These are phyloP conservation scores for Viridothelium virens DNA, from an alignment of 495 filamentous ascomycete genomes.

Conservation along the genomic window DNA sequence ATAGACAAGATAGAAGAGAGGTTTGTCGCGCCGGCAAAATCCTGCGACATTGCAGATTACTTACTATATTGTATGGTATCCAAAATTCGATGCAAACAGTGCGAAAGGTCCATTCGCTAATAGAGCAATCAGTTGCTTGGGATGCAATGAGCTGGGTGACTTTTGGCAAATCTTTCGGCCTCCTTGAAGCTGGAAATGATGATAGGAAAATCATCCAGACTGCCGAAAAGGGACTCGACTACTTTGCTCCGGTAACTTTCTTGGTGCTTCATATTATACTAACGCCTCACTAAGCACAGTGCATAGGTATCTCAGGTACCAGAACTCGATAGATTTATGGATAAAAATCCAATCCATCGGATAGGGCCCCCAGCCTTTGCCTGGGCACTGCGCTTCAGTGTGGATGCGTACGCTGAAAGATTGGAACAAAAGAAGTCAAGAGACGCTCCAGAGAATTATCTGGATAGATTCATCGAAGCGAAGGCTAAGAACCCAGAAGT, in stretches of 20 bases:
- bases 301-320: conserved; percentile 4
- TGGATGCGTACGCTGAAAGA: conserved; percentile 25
- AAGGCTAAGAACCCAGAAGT: conserved; percentile 20
- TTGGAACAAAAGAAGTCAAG: conserved; percentile 10
- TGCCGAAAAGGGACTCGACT: conserved; percentile 30
- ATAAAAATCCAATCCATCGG: conserved; percentile 20
- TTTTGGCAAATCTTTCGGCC: conserved; percentile 32
- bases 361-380: conserved; percentile 27
- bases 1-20: conserved; percentile 26
- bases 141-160: conserved; percentile 36
- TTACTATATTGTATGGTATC: conserved; percentile 22
- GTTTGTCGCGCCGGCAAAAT: conserved; percentile 20
- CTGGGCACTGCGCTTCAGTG: conserved; percentile 29
- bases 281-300: conserved; percentile 29
- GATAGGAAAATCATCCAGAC: conserved; percentile 23
- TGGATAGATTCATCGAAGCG: conserved; percentile 8
- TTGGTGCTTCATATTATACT: background rate
- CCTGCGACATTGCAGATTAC: conserved; percentile 27
- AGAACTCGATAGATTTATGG: conserved; percentile 18
- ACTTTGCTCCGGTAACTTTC: conserved; percentile 32
- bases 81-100: background rate
- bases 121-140: conserved; percentile 32
- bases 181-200: conserved; percentile 22
- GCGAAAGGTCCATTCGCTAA: background rate
- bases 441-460: background rate